Base-by-base conservation (phyloP, 2,329 filamentous ascomycete species). In the Celoporthe dispersa region DNA sequence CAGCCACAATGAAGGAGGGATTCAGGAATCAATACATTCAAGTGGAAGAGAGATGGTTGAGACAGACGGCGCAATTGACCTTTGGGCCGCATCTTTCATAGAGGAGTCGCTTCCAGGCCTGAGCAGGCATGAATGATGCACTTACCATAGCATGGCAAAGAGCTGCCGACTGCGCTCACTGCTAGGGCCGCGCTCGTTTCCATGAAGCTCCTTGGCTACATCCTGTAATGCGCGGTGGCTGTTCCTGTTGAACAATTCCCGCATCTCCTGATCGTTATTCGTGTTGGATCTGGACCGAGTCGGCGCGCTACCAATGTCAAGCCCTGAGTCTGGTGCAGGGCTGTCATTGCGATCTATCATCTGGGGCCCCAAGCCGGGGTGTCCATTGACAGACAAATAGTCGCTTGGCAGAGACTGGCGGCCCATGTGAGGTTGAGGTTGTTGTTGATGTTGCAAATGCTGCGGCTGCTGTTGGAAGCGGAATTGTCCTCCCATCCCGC, bases 141-240 rank as follows among this genome's bases (percentile, higher is more conserved):
- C 89, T 76, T 85, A 94, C 93, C 93, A 97, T 64, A 95, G 85
- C 92, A 97, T 95, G 31, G 93, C 93, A 81, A 96, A 96, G 11
- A 96, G 88, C 78, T 96, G 93, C 72, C 94, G 92, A 33, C 92
- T 92, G 75, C 94, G 89, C 80, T 97, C 93, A 1, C 92, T 93
- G 78, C 93, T 92, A 16, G 92, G 91, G 0, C 92, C 93, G 67
- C 92, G 86, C 77, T 95, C 92, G 74, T 93, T 94, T 60, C 91
- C 90, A 74, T 94, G 91, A 35, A 94, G 86, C 79, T 94, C 91
- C 44, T 86, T 84, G 3, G 92, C 92, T 22, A 95, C 90, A 11
- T 94, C 92, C 73, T 89, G 87, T 35, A 95, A 80, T 39, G 81
- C 85, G 41, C 92, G 88, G 72, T 89, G 85, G 72, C 88, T 88